Evolutionary conservation across 1,284 basidiomycete genomes (phyloP).

Genomic region (Volvariella surrecta): DNA sequence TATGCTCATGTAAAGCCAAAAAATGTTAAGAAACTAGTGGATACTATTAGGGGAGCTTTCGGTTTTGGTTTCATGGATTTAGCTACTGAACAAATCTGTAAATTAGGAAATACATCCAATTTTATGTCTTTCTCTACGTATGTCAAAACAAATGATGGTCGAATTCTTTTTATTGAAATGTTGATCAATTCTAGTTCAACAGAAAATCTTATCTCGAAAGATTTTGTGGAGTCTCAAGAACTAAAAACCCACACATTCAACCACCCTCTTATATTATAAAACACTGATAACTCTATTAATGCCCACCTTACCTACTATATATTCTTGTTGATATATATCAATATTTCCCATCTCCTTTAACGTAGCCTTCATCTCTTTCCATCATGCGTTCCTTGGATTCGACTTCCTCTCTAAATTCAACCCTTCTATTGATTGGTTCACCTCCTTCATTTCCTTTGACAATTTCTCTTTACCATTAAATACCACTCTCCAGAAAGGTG

Average conservation of each 20-base stretch:
- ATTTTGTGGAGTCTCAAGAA: not conserved
- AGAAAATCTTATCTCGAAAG: not conserved
- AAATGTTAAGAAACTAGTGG: too few species aligned
- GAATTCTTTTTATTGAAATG: not conserved
- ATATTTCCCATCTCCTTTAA: not conserved
- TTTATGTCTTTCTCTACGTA: too few species aligned
- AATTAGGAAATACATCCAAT: too few species aligned
- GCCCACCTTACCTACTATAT: not conserved
- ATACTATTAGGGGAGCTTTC: too few species aligned
- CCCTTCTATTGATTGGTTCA: not conserved
- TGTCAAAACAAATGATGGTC: too few species aligned
- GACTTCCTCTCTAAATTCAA: not conserved
- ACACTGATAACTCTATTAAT: not conserved
- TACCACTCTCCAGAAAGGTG: too few species aligned
- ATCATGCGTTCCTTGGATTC: not conserved
- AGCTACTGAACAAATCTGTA: too few species aligned
- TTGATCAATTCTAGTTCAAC: not conserved
- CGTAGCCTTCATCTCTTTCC: not conserved
- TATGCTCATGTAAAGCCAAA: too few species aligned
- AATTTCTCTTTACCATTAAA: too few species aligned
- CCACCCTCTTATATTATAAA: not conserved
- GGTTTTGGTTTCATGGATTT: too few species aligned
- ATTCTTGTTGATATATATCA: not conserved
- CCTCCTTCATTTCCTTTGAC: not conserved
- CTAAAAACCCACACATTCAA: too few species aligned